These are phyloP conservation scores for Tuber microsphaerosporum DNA, from an alignment of 495 filamentous ascomycete genomes.

Conservation along the genomic window DNA sequence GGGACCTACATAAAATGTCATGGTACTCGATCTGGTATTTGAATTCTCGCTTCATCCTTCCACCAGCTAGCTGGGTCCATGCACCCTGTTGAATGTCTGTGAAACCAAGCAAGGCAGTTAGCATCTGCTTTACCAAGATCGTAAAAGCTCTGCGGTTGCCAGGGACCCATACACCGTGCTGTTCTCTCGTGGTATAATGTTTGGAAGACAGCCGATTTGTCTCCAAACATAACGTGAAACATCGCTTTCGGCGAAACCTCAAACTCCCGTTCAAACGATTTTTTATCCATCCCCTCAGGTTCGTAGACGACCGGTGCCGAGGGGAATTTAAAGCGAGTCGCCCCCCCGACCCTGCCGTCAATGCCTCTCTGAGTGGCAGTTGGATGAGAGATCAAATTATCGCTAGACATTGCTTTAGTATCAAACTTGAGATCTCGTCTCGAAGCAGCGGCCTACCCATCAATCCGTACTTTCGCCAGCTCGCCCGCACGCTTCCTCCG, in stretches of 20 bases:
- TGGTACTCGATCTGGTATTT: constrained; percentile 65
- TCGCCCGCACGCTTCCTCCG: constrained; percentile 13
- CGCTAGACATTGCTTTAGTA: constrained; percentile 30
- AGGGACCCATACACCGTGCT: constrained; percentile 55
- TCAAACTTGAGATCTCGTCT: not conserved
- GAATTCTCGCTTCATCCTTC: constrained; percentile 67
- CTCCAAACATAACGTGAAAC: constrained; percentile 92
- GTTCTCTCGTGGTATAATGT: constrained; percentile 78
- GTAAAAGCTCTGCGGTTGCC: constrained; percentile 4
- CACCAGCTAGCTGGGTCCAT: constrained; percentile 64
- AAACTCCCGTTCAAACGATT: constrained; percentile 65
- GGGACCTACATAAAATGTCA: constrained; percentile 55
- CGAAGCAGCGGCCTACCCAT: not conserved
- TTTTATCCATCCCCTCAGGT: constrained; percentile 66
- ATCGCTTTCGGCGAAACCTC: constrained; percentile 85
- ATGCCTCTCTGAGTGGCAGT: constrained; percentile 46
- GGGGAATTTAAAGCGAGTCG: constrained; percentile 76
- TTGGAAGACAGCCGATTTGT: constrained; percentile 90
- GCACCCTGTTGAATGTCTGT: constrained; percentile 70
- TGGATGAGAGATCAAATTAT: constrained; percentile 47
- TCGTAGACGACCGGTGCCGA: constrained; percentile 72
- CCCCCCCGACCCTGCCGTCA: constrained; percentile 55
- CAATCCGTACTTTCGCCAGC: constrained; percentile 12
- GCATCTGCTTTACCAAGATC: not conserved
- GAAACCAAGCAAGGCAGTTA: not conserved